phyloP scores from a whole-genome alignment of 331 rosid genomes.

The Malus hybrid region DNA sequence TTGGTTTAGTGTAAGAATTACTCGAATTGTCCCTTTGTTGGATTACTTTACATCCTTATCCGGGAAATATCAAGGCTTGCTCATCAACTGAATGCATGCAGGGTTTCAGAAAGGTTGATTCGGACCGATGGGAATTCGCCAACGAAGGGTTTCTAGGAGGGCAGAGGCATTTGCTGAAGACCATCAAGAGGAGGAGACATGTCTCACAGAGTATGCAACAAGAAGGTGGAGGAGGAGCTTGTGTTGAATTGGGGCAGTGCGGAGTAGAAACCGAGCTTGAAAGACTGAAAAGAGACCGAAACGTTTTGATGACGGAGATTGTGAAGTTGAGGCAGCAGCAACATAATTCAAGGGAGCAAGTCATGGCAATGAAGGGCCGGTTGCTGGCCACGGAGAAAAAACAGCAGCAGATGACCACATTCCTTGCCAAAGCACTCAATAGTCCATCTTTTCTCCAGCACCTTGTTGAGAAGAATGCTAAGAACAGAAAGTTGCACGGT shows the following conservation, averaged over 20 bases:
- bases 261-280: constrained; percentile 71
- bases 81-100: constrained; percentile 20
- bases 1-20: background rate
- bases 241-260: constrained; percentile 67
- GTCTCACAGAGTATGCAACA: constrained; percentile 34
- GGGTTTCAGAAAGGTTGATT: constrained; percentile 93
- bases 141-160: constrained; percentile 89
- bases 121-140: constrained; percentile 95
- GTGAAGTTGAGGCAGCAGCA: constrained; percentile 69
- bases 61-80: background rate
- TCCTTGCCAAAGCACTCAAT: constrained; percentile 62
- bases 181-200: constrained; percentile 80
- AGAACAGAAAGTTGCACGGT: constrained; percentile 28
- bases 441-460: constrained; percentile 45
- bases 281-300: constrained; percentile 53
- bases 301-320: constrained; percentile 57
- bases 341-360: constrained; percentile 43
- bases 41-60: background rate
- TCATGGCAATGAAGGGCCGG: constrained; percentile 49
- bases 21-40: background rate
- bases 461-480: constrained; percentile 25
- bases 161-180: constrained; percentile 61
- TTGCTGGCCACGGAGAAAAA: constrained; percentile 56
- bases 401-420: constrained; percentile 56
- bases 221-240: constrained; percentile 25